Evolutionary conservation across 345 rosid genomes (phyloP).

Genomic region (Eucalyptus marginata): DNA sequence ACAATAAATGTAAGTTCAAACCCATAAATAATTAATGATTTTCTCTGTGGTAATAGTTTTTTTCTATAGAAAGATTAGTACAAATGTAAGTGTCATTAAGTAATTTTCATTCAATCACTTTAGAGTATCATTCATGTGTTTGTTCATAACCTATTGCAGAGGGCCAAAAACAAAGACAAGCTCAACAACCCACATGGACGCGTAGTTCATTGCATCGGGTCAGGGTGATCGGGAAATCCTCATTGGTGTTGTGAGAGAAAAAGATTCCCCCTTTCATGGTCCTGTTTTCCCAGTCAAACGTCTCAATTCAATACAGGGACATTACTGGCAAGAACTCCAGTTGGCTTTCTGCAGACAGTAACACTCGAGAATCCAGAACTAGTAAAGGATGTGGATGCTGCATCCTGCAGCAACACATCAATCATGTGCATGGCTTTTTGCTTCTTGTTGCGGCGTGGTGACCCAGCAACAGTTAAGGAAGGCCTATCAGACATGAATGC

Average conservation of each 20-base stretch:
- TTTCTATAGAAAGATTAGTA: not conserved
- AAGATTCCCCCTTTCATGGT: not conserved
- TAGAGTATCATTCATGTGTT: not conserved
- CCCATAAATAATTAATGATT: not conserved
- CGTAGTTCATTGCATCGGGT: not conserved
- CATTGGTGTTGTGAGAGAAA: not conserved
- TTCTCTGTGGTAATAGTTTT: not conserved
- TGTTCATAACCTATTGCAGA: not conserved
- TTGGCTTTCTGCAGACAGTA: not conserved
- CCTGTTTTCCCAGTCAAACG: not conserved
- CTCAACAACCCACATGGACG: not conserved
- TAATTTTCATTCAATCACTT: not conserved
- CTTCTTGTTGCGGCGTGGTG: not conserved
- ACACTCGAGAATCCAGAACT: not conserved
- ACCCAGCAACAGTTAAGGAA: not conserved
- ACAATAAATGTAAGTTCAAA: not conserved
- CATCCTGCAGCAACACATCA: not conserved
- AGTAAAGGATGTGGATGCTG: not conserved
- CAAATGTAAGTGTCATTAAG: not conserved
- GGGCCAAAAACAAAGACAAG: not conserved
- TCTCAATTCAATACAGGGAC: not conserved
- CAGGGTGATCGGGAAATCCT: not conserved
- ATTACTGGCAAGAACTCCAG: not conserved
- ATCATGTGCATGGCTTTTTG: not conserved
- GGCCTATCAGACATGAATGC: not conserved